phyloP scores from a whole-genome alignment of 1,284 basidiomycete genomes.

The Stereum hirsutum region DNA sequence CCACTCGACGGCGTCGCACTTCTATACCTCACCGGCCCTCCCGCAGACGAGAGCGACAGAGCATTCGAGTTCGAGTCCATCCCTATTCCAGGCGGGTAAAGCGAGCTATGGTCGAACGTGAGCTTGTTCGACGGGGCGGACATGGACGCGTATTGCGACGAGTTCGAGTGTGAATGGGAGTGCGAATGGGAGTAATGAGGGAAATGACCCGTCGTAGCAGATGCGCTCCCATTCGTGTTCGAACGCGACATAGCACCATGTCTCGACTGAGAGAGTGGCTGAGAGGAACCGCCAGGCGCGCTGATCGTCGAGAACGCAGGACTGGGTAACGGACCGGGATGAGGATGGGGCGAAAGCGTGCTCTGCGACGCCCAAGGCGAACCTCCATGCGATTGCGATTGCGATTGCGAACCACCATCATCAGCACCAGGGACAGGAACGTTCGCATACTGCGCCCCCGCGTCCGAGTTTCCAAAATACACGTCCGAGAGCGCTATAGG shows the following conservation, averaged over 20 bases:
- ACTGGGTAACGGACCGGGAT: constrained; percentile 1
- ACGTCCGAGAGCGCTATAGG: background rate
- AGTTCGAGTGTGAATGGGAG: too few species aligned
- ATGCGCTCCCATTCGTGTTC: too few species aligned
- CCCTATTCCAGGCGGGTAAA: constrained; percentile 36
- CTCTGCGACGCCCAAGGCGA: constrained; percentile 6
- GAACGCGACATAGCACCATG: background rate
- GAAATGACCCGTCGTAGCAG: too few species aligned
- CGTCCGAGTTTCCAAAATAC: background rate
- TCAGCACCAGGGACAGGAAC: background rate
- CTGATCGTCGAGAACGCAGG: constrained; percentile 6
- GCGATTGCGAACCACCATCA: background rate
- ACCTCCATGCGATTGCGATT: background rate
- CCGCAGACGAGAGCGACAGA: constrained; percentile 17
- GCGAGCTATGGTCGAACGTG: constrained; percentile 46
- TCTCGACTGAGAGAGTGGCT: too few species aligned
- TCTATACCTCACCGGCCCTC: constrained; percentile 59
- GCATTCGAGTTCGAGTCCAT: constrained; percentile 16
- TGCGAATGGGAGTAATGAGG: too few species aligned
- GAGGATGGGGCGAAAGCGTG: constrained; percentile 5
- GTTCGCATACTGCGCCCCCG: background rate
- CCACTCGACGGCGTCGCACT: constrained; percentile 64
- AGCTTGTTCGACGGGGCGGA: constrained; percentile 63
- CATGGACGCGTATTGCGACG: constrained; percentile 23
- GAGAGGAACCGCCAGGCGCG: constrained; percentile 5